Percentiles rank a stretch among this genome's conserved stretches.
Conservation (phyloP, 73 alveolate species). For the Paramecium biaurelia region DNA sequence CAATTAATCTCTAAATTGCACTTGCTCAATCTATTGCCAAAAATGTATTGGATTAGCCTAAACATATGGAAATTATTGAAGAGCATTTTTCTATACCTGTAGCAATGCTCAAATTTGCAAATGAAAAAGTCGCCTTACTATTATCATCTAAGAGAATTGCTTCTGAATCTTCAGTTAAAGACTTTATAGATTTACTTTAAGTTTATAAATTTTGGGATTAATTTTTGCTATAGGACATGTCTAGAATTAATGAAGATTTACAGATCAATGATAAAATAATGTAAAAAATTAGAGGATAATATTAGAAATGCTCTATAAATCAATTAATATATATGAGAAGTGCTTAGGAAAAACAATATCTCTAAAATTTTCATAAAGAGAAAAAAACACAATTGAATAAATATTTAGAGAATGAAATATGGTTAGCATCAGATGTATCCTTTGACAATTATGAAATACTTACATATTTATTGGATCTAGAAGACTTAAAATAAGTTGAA, state of each 20-base stretch:
- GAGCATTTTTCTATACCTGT: constrained; percentile 39
- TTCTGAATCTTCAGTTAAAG: constrained; percentile 28
- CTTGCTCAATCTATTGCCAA: not conserved
- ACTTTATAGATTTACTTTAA: constrained; percentile 4
- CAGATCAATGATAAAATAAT: not conserved
- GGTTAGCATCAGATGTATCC: constrained; percentile 2
- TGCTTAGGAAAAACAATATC: not conserved
- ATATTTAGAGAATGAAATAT: constrained; percentile 41
- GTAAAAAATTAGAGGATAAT: not conserved
- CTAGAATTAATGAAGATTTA: not conserved
- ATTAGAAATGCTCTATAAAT: constrained; percentile 24
- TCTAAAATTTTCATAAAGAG: constrained; percentile 19
- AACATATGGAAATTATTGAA: not conserved
- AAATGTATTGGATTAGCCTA: not conserved
- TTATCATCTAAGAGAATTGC: not conserved
- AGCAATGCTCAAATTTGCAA: constrained; percentile 39
- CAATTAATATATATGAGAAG: constrained; percentile 25
- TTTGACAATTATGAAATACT: constrained; percentile 20
- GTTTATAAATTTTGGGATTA: constrained; percentile 22
- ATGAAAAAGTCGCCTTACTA: not conserved
- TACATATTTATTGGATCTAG: not conserved
- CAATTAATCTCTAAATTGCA: not conserved
- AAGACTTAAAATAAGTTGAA: not conserved
- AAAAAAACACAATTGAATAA: not conserved
- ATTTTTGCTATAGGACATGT: not conserved